A percentile compares a stretch with the other conserved stretches of the same genome.
Conservation (phyloP, 1,284 basidiomycete species). For the Exobasidium rhododendri region DNA sequence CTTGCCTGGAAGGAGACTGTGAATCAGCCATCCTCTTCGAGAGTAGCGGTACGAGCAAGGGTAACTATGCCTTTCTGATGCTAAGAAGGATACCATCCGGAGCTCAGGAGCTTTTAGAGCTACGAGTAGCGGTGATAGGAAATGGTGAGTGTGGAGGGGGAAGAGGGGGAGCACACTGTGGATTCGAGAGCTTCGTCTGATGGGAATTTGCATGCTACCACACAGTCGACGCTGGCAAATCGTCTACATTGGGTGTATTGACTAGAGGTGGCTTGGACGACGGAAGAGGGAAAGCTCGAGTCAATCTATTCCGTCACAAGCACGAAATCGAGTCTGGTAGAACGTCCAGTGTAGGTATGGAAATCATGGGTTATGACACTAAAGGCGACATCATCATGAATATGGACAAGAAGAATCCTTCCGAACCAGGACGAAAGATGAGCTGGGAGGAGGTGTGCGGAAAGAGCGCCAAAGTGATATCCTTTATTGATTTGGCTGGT, state of each 20-base stretch:
- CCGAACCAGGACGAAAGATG: slow-evolving; percentile 36
- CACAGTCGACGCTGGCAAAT: slow-evolving; percentile 72
- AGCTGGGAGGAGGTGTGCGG: slow-evolving; percentile 91
- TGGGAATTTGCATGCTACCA: background rate
- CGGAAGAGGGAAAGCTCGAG: slow-evolving; percentile 85
- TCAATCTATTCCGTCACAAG: slow-evolving; percentile 91
- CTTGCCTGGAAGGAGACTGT: slow-evolving; percentile 27
- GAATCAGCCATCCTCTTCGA: slow-evolving; percentile 25
- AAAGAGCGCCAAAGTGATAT: slow-evolving; percentile 85
- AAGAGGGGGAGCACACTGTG: too few relatives aligned
- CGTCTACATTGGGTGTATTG: slow-evolving; percentile 80
- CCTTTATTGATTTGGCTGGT: slow-evolving; percentile 66
- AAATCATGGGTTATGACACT: slow-evolving; percentile 62
- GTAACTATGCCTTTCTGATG: slow-evolving; percentile 27
- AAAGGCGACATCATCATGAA: slow-evolving; percentile 34
- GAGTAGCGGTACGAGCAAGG: slow-evolving; percentile 19
- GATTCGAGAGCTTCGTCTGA: too few relatives aligned
- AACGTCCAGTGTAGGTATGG: slow-evolving; percentile 92
- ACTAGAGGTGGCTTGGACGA: slow-evolving; percentile 80
- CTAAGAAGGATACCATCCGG: slow-evolving; percentile 36
- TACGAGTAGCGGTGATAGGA: slow-evolving; percentile 89
- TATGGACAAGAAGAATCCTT: slow-evolving; percentile 20
- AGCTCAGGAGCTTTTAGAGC: slow-evolving; percentile 63
- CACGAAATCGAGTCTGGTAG: slow-evolving; percentile 95
- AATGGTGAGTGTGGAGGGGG: slow-evolving; percentile 60